Conservation (phyloP, 129 eudicot species). For the Tanacetum coccineum region DNA sequence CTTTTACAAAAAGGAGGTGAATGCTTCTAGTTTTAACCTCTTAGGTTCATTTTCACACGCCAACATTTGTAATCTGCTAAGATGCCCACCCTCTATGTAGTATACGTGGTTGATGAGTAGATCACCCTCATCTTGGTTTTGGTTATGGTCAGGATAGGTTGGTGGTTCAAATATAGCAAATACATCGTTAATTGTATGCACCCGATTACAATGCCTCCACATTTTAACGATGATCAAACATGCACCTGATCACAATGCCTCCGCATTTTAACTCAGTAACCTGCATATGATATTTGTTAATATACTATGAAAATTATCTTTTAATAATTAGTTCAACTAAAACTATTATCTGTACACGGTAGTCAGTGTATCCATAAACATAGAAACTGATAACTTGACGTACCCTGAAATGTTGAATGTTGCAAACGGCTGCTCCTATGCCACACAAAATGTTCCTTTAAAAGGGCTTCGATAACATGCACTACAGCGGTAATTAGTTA, state of each 20-base stretch:
- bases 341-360: no score
- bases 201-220: no score
- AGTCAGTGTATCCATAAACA: no score
- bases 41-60: constrained; percentile 27
- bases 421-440: no score
- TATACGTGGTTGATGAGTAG: constrained; percentile 36
- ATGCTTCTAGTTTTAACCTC: constrained; percentile 40
- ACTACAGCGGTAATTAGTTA: no score
- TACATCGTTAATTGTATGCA: constrained; percentile 10
- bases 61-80: constrained; percentile 32
- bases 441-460: no score
- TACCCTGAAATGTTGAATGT: no score
- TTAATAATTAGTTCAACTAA: no score
- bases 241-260: constrained; percentile 47
- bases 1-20: constrained; percentile 32
- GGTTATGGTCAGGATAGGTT: not conserved
- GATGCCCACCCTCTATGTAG: constrained; percentile 24
- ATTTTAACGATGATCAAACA: constrained; percentile 50
- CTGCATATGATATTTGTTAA: constrained; percentile 19
- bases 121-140: not conserved
- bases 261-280: constrained; percentile 50
- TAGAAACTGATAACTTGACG: no score
- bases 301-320: no score
- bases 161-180: constrained; percentile 14
- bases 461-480: no score